Evolutionary conservation across 441 rosid species (phyloP).

Genomic region (California macrophylla): DNA sequence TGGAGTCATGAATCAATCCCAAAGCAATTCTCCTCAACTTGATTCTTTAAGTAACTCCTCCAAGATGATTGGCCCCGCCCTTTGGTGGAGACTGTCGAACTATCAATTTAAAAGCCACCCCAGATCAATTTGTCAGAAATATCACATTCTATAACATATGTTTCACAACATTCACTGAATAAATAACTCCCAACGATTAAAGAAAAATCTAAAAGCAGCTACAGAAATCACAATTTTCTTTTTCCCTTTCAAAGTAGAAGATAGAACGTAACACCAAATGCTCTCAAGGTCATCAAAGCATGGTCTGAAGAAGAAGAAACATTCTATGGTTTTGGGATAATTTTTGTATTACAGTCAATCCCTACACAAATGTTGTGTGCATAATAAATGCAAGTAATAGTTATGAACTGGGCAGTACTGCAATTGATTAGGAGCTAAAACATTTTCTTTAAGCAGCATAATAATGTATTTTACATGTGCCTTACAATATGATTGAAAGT

Average conservation of each 20-base stretch:
- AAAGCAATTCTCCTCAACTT: neutral
- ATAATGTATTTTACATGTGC: neutral
- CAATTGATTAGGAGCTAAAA: neutral
- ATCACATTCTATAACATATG: neutral
- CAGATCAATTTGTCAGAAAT: neutral
- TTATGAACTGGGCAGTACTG: neutral
- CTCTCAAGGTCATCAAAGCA: neutral
- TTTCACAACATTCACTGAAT: neutral
- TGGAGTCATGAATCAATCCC: neutral
- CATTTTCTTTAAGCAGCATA: neutral
- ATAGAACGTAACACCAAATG: neutral
- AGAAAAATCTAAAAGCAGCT: neutral
- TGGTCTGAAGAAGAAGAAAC: neutral
- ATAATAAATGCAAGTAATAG: neutral
- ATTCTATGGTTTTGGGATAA: neutral
- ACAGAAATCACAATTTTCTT: neutral
- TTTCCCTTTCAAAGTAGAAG: neutral
- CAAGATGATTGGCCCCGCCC: conserved; percentile 2
- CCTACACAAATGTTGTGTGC: neutral
- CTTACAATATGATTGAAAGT: neutral
- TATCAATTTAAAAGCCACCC: neutral
- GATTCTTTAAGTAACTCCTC: neutral
- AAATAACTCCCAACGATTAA: neutral
- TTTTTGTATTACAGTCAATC: neutral
- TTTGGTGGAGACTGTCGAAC: neutral